Evolutionary conservation across 768 basidiomycete species (phyloP), one percentile per base, ranked within the genome.

Genomic region (Xerocomellus chrysenteron): DNA sequence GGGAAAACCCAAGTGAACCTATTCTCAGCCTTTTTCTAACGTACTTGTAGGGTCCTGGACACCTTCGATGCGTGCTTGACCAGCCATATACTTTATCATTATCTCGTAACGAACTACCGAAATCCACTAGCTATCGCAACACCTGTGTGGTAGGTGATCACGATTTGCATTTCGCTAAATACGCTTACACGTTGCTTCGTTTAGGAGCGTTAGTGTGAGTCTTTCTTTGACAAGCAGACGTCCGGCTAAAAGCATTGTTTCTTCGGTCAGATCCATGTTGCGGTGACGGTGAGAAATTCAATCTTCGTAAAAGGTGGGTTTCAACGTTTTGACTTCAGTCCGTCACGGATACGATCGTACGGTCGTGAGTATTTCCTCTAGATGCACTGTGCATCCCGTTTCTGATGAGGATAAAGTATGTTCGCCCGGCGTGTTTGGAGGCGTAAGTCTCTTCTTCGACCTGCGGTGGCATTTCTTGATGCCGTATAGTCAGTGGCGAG

Each of bases 131-230:
- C 80, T 2, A 66, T 84, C 11, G 5, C 62, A 17, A 56, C 59
- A 28, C 78, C 78, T 1, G 74, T 81, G 12, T 86, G 85, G 85
- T 65, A 33, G 4, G 64, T 59, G 30, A 16, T 32, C 7, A 37
- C n/a, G 0, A 4, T 24, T 30, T 12, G 7, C 37, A 32, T 37
- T n/a, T 11, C 19, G 5, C 9, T 9, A 17, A 26, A 10, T 35
- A 39, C 4, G 35, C 26, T 61, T 17, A 65, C 16, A 2, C 30
- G 11, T 28, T 8, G 0, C 45, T n/a, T 41, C 13, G 17, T 30
- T 21, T 54, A 83, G 82, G 82, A 84, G 82, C 58, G 65, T 83
- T 19, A 68, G 81, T n/a, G 83, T 84, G 60, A 67, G 82, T 65
- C 12, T 30, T 42, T 24, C 7, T 32, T 45, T 47, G 10, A 35